A percentile compares a stretch with the other conserved stretches of the same genome.
Evolutionary conservation across 345 rosid species (phyloP).

Genomic region (Brassica napus): DNA sequence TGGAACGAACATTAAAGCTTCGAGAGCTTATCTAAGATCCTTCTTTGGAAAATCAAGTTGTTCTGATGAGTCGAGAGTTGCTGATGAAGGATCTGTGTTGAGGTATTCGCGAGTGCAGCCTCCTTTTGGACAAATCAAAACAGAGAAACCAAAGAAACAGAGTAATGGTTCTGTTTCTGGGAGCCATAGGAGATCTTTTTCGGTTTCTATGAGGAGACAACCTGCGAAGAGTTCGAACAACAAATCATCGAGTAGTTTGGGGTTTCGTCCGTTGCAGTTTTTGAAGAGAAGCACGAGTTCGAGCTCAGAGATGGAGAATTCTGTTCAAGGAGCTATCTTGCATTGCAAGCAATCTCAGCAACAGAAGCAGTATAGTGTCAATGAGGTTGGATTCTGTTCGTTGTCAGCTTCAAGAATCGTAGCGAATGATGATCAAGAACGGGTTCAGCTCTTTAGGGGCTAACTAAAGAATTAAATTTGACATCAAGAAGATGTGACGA

Average conservation of each 20-base stretch:
- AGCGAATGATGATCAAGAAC: conserved; percentile 57
- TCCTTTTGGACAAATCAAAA: not conserved
- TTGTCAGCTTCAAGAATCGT: conserved; percentile 52
- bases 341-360: conserved; percentile 83
- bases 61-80: conserved; percentile 68
- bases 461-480: conserved; percentile 26
- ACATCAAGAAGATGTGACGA: conserved; percentile 7
- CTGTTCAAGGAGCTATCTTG: conserved; percentile 90
- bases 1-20: conserved; percentile 72
- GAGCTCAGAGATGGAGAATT: conserved; percentile 63
- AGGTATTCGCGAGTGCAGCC: conserved; percentile 35
- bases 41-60: conserved; percentile 68
- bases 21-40: conserved; percentile 65
- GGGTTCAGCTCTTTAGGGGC: conserved; percentile 56
- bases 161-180: conserved; percentile 37
- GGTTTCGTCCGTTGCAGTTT: conserved; percentile 44
- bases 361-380: conserved; percentile 46
- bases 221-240: conserved; percentile 47
- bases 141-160: conserved; percentile 46
- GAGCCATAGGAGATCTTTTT: conserved; percentile 76
- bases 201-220: conserved; percentile 60
- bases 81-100: conserved; percentile 47
- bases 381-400: conserved; percentile 56
- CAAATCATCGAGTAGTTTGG: conserved; percentile 43
- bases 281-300: conserved; percentile 67